Conservation (phyloP, 768 basidiomycete species). For the Mycena epipterygia region DNA sequence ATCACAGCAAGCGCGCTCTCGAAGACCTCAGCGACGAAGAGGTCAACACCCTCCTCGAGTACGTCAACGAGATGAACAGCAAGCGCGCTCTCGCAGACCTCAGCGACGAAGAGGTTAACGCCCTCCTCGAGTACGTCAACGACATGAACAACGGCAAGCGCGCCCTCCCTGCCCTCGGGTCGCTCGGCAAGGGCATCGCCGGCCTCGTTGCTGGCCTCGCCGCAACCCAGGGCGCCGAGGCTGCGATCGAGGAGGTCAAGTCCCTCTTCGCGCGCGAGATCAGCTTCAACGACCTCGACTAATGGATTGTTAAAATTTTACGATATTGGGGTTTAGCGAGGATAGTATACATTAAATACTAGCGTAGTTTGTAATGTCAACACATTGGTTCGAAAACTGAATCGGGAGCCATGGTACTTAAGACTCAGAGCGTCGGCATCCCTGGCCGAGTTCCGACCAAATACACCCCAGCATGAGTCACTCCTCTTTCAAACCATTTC, state of each 20-base stretch:
- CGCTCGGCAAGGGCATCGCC: constrained; percentile 16
- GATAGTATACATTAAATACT: not conserved
- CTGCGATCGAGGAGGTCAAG: constrained; percentile 6
- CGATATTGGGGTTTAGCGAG: not conserved
- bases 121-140: constrained; percentile 11
- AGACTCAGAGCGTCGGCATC: no score
- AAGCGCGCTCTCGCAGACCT: constrained; percentile 6
- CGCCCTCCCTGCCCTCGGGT: not conserved
- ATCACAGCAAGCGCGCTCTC: constrained; percentile 17
- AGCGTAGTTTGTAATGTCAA: not conserved
- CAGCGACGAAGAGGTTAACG: constrained; percentile 4
- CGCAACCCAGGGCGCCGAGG: constrained; percentile 7
- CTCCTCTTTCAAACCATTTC: no score
- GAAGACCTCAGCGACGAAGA: constrained; percentile 25
- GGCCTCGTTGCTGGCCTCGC: constrained; percentile 5
- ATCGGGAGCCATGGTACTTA: no score
- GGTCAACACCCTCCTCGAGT: constrained; percentile 29
- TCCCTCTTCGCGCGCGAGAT: not conserved
- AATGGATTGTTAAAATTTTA: not conserved
- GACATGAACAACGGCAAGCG: not conserved
- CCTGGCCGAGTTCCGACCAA: no score
- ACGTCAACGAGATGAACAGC: not conserved
- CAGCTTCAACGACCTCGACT: constrained; percentile 16
- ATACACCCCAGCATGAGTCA: no score
- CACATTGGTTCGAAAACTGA: not conserved